Base-by-base conservation (phyloP, 108 stramenopile species). In the Pseudonitzschia multistriata region DNA sequence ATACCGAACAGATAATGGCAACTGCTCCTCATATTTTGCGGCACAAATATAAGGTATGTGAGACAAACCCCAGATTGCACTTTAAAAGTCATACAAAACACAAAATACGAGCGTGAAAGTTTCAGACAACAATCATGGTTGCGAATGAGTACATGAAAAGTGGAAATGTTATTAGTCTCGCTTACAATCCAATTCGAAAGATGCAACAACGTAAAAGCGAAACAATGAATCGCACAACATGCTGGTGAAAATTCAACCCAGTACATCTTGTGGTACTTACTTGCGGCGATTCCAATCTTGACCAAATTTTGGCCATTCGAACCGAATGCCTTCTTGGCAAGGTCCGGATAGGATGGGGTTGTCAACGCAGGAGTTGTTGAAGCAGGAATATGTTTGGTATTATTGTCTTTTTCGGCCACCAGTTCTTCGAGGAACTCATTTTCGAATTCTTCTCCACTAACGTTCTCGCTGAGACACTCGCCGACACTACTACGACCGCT, bases 41-140 rank as follows among this genome's bases (percentile, higher is more conserved):
- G 79, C 0, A 85, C 79, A 66, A 85, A 82, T 49, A 85, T 83
- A 30, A 80, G 67, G 50, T 85, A 85, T 10, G 85, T 85, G 3
- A 85, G 53, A 39, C 79, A 81, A 34, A 83, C 79, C 60, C 85
- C 85, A 24, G 63, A 80, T 72, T 85, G 85, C 80, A 82, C 74
- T 52, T 70, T 29, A 22, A 30, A 59, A 30, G 17, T 17, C 13
- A 80, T 80, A 14, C 76, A 72, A 8, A 53, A 53, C 17, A 25
- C 24, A 3, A 53, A 53, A 42, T 42, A 10, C 40, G 52, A n/a
- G n/a, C n/a, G n/a, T n/a, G n/a, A n/a, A n/a, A n/a, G n/a, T n/a
- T n/a, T n/a, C n/a, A n/a, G n/a, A n/a, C n/a, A 48, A 48, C 47
- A 1, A 19, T 48, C 47, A 48, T 48, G 19, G n/a, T n/a, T n/a